phyloP scores from a whole-genome alignment of 352 stramenopile genomes.

The Phytopythium sindhum region DNA sequence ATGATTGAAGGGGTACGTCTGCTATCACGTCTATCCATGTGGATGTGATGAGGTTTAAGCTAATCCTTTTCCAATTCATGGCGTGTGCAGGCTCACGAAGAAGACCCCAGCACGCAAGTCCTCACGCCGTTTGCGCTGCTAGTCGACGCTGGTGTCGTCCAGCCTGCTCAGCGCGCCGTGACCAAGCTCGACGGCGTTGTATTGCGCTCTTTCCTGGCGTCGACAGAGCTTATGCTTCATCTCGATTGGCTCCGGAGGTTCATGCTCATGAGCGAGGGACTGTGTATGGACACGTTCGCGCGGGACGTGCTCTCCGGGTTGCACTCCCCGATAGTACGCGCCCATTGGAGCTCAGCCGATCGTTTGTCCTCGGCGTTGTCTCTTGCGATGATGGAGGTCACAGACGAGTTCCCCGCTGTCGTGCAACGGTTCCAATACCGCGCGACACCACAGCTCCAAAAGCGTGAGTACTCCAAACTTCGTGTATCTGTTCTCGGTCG shows the following conservation, averaged over 20 bases:
- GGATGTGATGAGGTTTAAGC: neutral
- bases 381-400: conserved; percentile 57
- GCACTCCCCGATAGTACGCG: conserved; percentile 28
- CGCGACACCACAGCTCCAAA: conserved; percentile 25
- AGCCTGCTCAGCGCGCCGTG: conserved; percentile 34
- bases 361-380: conserved; percentile 47
- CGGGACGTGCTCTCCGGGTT: conserved; percentile 51
- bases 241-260: conserved; percentile 59
- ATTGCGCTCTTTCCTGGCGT: conserved; percentile 35
- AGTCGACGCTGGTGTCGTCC: conserved; percentile 31
- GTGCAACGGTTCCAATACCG: conserved; percentile 48
- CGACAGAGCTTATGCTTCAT: conserved; percentile 43
- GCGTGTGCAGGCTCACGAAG: neutral
- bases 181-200: conserved; percentile 45
- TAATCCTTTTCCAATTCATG: neutral
- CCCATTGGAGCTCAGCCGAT: conserved; percentile 41
- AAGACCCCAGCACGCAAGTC: conserved; percentile 1
- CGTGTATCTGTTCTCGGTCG: neutral
- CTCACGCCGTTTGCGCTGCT: conserved; percentile 47
- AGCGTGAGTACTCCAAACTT: conserved; percentile 22
- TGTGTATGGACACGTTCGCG: conserved; percentile 71
- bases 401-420: conserved; percentile 15
- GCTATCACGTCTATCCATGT: too few relatives aligned
- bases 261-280: conserved; percentile 68
- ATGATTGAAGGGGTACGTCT: conserved; percentile 2